Base-by-base conservation (phyloP, 805 yeast species). In the Candida maltosa region DNA sequence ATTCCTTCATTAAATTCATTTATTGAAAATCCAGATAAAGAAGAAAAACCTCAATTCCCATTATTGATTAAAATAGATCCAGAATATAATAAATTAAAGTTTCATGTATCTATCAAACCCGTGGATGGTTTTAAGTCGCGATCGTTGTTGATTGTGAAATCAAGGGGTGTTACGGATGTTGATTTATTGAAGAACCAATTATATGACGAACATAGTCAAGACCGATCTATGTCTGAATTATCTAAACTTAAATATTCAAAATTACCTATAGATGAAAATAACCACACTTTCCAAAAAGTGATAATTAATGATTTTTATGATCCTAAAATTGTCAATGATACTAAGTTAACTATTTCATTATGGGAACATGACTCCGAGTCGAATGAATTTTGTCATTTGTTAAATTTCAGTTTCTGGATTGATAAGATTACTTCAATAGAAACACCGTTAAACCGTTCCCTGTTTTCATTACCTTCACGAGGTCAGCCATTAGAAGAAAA, bases 121-220 rank as follows among this genome's bases (percentile, higher is more conserved):
- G 26, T 18, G 10, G n/a, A 33, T 1, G 31, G 22, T 17, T 32
- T 35, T 10, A 36, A 32, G 11, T 20, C 22, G 2, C 51, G 49
- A 24, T 44, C 56, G 14, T 42, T 67, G n/a, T 40, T 61, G 0
- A 60, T 67, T 10, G 56, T 61, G 8, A 66, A 66, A 30, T 44
- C 63, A 1, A 42, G 40, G 18, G 52, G 50, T 9, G 41, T 40
- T 12, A 37, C 41, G 6, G 34, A 35, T 12, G 16, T 19, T 21
- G 24, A 17, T 5, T 34, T 15, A 10, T 17, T 26, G 17, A 26
- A 26, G 27, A 3, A 11, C 21, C 17, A 29, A 12, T 8, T 16
- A 8, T 27, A 31, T 31, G 30, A 35, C 26, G 23, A 33, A n/a
- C 36, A 37, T 12, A 29, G 16, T 16, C 4, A 16, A 10, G 6